Percentiles rank a stretch among this genome's conserved stretches.
phyloP scores from a whole-genome alignment of 306 rosid species.

The Citrullus mucosospermus region DNA sequence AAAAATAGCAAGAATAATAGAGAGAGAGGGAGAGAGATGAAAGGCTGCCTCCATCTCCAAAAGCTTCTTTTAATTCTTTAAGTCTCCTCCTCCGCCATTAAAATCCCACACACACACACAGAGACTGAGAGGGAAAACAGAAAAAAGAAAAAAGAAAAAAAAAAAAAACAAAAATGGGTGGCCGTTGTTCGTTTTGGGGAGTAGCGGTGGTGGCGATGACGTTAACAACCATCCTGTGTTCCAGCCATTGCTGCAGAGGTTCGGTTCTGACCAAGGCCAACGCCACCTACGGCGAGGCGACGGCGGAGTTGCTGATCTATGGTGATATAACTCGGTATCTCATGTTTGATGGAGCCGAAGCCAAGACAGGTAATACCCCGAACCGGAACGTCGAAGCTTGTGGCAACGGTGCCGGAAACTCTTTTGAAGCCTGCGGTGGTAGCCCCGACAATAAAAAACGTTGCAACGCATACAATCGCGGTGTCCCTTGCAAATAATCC shows the following conservation, averaged over 20 bases:
- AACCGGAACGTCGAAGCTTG: background rate
- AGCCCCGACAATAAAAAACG: background rate
- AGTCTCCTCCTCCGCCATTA: too few species aligned
- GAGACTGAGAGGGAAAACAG: too few species aligned
- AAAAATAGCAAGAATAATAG: too few species aligned
- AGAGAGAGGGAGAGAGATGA: too few species aligned
- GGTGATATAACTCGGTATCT: background rate
- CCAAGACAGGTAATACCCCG: background rate
- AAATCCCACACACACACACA: too few species aligned
- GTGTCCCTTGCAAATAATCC: background rate
- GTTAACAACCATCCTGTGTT: background rate
- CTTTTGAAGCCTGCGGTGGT: background rate
- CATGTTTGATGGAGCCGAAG: fast-evolving
- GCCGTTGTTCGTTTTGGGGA: background rate
- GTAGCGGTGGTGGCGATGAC: background rate
- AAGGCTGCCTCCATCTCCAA: too few species aligned
- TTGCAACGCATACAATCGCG: background rate
- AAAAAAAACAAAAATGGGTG: background rate
- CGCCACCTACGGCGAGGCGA: background rate
- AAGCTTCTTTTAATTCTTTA: too few species aligned
- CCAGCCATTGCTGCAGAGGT: background rate
- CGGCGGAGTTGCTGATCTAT: background rate
- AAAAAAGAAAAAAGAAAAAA: too few species aligned
- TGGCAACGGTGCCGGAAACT: background rate
- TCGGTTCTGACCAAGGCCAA: background rate